A percentile compares a stretch with the other conserved stretches of the same genome.
phyloP scores from a whole-genome alignment of 129 eudicot genomes.

The Pseudognaphalium luteoalbum region DNA sequence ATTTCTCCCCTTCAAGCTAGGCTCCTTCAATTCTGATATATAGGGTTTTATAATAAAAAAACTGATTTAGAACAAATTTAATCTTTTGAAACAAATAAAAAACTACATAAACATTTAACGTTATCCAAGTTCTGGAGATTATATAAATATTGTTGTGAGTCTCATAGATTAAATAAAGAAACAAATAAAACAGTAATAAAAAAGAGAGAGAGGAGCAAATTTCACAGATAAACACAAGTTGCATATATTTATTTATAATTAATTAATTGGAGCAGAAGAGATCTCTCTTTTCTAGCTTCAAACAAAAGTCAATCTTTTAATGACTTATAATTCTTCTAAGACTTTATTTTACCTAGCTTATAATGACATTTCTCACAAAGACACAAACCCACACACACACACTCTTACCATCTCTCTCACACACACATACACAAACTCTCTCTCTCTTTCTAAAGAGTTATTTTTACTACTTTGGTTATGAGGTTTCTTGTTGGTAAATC shows the following conservation, averaged over 20 bases:
- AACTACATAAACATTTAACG: conserved; percentile 3
- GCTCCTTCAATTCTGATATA: background rate
- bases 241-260: conserved; percentile 17
- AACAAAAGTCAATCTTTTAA: conserved; percentile 38
- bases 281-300: conserved; percentile 19
- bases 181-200: background rate
- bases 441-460: conserved; percentile 18
- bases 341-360: background rate
- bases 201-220: conserved; percentile 9
- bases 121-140: conserved; percentile 20
- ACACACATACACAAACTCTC: background rate
- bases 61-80: conserved; percentile 11
- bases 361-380: conserved; percentile 6
- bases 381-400: background rate
- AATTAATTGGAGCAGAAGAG: conserved; percentile 9
- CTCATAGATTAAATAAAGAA: conserved; percentile 6
- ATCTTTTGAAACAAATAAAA: too few relatives aligned
- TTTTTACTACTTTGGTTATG: conserved; percentile 11
- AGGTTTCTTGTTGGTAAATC: conserved; percentile 2
- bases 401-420: conserved; percentile 13
- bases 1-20: conserved; percentile 36
- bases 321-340: conserved; percentile 21
- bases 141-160: background rate
- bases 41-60: background rate
- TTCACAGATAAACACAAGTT: conserved; percentile 28